phyloP scores from a whole-genome alignment of 495 filamentous ascomycete species.

The Lindgomyces ingoldianus region DNA sequence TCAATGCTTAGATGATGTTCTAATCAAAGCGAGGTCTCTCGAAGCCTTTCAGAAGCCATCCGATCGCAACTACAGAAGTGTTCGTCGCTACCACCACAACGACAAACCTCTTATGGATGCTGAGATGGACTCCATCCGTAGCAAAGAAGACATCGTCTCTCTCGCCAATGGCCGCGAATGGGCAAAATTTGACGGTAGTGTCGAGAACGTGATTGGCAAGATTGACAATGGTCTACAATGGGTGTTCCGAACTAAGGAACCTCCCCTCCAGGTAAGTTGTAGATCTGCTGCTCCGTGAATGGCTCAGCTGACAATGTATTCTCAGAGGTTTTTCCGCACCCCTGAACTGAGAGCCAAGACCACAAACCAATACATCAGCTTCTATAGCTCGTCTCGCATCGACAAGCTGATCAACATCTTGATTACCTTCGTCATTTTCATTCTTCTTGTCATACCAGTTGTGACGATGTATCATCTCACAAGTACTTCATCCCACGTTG shows the following conservation, averaged over 20 bases:
- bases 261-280: constrained; percentile 6
- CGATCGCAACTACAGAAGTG: constrained; percentile 44
- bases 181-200: constrained; percentile 45
- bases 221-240: constrained; percentile 35
- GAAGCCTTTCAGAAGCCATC: constrained; percentile 43
- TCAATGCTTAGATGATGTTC: constrained; percentile 35
- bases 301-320: too few relatives aligned
- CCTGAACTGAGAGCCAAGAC: constrained; percentile 45
- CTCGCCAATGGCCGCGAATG: constrained; percentile 46
- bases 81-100: constrained; percentile 44
- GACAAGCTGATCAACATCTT: constrained; percentile 43
- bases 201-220: constrained; percentile 42
- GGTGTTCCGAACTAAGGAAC: constrained; percentile 19
- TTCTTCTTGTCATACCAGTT: constrained; percentile 49
- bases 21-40: constrained; percentile 45
- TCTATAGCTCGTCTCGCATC: constrained; percentile 44
- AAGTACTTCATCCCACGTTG: not conserved
- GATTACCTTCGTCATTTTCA: constrained; percentile 42
- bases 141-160: constrained; percentile 49
- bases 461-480: constrained; percentile 46
- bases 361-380: constrained; percentile 41
- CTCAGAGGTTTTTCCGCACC: constrained; percentile 26
- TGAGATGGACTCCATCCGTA: constrained; percentile 43
- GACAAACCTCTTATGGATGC: constrained; percentile 37
- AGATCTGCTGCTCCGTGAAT: too few relatives aligned